Base-by-base conservation (phyloP, 2,329 filamentous ascomycete species). In the Coniochaeta prunicola region DNA sequence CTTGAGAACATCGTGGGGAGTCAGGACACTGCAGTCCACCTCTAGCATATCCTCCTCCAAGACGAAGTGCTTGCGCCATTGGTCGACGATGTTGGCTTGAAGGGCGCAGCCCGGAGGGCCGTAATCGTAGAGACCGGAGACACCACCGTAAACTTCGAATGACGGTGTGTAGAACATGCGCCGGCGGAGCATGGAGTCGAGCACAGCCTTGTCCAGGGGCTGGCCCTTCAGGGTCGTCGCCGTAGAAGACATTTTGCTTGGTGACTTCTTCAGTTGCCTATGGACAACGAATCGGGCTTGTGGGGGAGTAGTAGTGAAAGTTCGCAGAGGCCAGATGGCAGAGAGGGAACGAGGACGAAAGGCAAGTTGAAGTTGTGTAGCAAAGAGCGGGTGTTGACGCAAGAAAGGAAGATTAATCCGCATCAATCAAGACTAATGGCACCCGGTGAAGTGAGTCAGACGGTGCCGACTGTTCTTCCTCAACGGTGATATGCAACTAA, bases 41-140 rank as follows among this genome's bases (percentile, higher is more conserved):
- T 96, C 91, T 65, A 96, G 85, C 91, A 96, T 96, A 71, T 96
- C 90, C 79, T 96, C 92, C 78, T 92, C 88, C 60, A 96, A 81
- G 62, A 96, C 86, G 71, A 96, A 96, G 77, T 96, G 92, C 75
- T 96, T 96, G 73, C 91, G 84, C 92, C 92, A 97, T 64, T 86
- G 72, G 72, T 96, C 91, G 72, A 96, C 80, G 66, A 97, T 88
- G 76, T 94, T 93, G 68, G 90, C 87, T 75, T 96, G 89, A 60
- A 96, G 83, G 55, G 90, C 84, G 74, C 89, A 92, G 64, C 92
- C 91, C 33, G 92, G 90, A 31, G 92, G 92, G 65, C 92, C 92
- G 76, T 96, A 96, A 76, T 97, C 92, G 78, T 91, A 97, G 60
- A 96, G 87, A 69, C 92, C 92, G 65, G 86, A 88, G 60, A 94